Conservation (phyloP, 83 land plant genomes). For the Picea abies region DNA sequence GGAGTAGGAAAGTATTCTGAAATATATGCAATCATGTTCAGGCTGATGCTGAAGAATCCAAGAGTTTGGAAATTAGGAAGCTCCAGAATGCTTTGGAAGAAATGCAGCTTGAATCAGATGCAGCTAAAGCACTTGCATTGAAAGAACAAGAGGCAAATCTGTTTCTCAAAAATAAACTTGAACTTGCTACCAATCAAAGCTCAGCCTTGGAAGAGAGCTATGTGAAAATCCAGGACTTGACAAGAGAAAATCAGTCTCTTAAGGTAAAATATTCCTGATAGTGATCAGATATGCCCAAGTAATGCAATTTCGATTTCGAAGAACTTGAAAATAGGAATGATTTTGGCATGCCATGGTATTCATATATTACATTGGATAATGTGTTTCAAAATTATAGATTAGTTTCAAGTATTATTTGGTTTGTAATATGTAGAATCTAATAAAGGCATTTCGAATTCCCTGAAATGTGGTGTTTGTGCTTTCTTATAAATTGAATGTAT, state of each 20-base stretch:
- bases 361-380: background rate
- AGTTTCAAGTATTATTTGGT: too few relatives aligned
- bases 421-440: too few relatives aligned
- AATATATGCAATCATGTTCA: conserved; percentile 29
- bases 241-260: conserved; percentile 66
- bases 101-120: too few relatives aligned
- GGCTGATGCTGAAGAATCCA: conserved; percentile 11
- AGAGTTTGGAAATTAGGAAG: too few relatives aligned
- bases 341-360: background rate
- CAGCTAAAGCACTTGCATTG: too few relatives aligned
- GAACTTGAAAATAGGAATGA: background rate
- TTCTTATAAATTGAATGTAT: background rate
- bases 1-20: background rate
- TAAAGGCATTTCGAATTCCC: background rate
- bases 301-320: background rate
- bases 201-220: conserved; percentile 40
- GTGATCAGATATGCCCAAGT: background rate
- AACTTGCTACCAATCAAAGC: too few relatives aligned
- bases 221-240: conserved; percentile 51
- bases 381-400: background rate
- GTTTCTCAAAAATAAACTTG: too few relatives aligned
- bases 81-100: too few relatives aligned
- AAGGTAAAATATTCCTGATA: conserved; percentile 47
- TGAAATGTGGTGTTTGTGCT: background rate
- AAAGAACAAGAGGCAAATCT: too few relatives aligned